Conservation (phyloP, 2,329 filamentous ascomycete species). For the Colletotrichum graminicola region DNA sequence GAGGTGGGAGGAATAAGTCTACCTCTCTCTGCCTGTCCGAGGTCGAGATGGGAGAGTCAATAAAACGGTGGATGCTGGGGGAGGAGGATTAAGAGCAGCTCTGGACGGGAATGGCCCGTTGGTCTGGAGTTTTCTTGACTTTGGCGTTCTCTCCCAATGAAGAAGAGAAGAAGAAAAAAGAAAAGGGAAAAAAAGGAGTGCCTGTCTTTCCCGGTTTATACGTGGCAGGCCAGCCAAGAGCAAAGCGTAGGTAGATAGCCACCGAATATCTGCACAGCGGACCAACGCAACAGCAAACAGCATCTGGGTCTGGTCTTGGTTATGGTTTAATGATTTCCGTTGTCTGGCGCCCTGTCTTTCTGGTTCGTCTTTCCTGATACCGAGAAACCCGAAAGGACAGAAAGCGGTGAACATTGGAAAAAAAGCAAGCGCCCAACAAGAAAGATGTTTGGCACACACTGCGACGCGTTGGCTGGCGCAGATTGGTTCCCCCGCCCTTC, state of each 20-base stretch:
- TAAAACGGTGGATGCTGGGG: constrained; percentile 15
- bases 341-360: constrained; percentile 3
- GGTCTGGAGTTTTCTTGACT: background rate
- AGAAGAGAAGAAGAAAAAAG: background rate
- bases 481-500: background rate
- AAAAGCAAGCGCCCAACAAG: constrained; percentile 26
- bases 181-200: background rate
- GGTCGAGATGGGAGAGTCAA: constrained; percentile 13
- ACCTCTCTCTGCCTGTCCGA: background rate
- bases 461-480: constrained; percentile 16
- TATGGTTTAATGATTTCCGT: constrained; percentile 8
- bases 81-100: constrained; percentile 3
- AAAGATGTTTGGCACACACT: constrained; percentile 19
- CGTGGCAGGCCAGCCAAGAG: background rate
- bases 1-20: constrained; percentile 1
- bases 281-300: constrained; percentile 13
- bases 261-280: constrained; percentile 1
- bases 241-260: background rate
- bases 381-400: background rate
- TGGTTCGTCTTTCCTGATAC: background rate
- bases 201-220: constrained; percentile 14
- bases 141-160: constrained; percentile 3
- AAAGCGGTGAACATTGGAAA: constrained; percentile 23
- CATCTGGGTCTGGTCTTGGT: background rate
- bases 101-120: constrained; percentile 10